Conservation (phyloP, 2,329 filamentous ascomycete species). For the Cytospora chrysosperma region DNA sequence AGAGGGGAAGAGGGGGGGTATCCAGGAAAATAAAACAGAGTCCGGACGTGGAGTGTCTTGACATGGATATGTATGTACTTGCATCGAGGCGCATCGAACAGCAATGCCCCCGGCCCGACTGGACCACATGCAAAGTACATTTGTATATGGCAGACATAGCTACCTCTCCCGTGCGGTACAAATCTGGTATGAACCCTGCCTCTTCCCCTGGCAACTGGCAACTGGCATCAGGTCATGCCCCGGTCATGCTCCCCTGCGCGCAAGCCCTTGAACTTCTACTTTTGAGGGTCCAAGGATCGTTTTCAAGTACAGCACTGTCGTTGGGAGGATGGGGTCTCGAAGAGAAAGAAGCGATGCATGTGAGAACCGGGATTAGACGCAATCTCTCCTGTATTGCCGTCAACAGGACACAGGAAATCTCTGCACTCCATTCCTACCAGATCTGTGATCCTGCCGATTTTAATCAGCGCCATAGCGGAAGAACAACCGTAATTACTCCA, state of each 20-base stretch:
- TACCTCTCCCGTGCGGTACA: background rate
- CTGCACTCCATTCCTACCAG: background rate
- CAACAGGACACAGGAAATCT: background rate
- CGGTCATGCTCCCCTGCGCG: background rate
- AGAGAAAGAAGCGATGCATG: slow-evolving; percentile 1
- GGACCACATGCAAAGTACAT: slow-evolving; percentile 12
- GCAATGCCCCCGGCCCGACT: slow-evolving; percentile 13
- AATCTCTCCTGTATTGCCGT: slow-evolving; percentile 3
- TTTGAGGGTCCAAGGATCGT: slow-evolving; percentile 1
- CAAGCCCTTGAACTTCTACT: background rate
- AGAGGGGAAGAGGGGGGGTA: background rate
- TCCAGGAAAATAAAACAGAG: background rate
- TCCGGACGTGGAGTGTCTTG: slow-evolving; percentile 3
- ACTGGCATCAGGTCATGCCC: slow-evolving; percentile 12
- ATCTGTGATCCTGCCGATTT: background rate
- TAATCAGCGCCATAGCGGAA: background rate
- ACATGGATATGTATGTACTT: slow-evolving; percentile 10
- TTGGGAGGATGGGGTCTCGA: background rate
- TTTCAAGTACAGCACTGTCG: background rate
- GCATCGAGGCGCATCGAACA: slow-evolving; percentile 5
- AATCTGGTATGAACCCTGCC: slow-evolving; percentile 1
- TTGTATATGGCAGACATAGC: slow-evolving; percentile 1
- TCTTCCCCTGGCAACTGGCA: slow-evolving; percentile 3
- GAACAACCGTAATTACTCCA: background rate
- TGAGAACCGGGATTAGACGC: slow-evolving; percentile 7